Base-by-base conservation (phyloP, 306 rosid species). In the Cicer cuneatum region DNA sequence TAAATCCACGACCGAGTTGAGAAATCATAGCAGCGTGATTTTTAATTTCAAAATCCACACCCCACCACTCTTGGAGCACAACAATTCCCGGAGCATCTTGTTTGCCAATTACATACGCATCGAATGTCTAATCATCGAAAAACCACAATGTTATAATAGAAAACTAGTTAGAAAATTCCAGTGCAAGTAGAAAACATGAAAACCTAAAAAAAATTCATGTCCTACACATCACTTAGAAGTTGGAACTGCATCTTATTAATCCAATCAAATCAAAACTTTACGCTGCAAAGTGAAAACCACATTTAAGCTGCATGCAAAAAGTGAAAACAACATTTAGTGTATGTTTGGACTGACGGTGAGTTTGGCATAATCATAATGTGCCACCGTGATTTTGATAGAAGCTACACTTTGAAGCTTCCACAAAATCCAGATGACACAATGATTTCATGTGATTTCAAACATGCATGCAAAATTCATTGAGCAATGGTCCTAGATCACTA, bases 61-160 rank as follows among this genome's bases (percentile, higher is more conserved):
- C 98, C 96, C 98, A 92, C 98, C 98, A 92, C 79, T 92, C 98
- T 72, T 92, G 98, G 57, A 92, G 86, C 77, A 92, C 96, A 69
- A 90, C 94, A 63, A 90, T 90, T 66, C 96, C 98, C 15, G 98
- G 98, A 80, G 92, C 94, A 59, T 85, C 88, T 8, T 89, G 87
- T 86, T 85, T 89, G 57, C 98, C 96, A 38, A 92, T 84, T 40
- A 90, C 87, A 85, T 90, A 92, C 10, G 89, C 96, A 82, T 90
- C 90, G 69, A 92, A 92, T 73, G 85, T 69, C 98, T 92, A 87
- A 40, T 18, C 81, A 84, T 53, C 49, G 7, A 61, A 45, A 45
- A 82, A 54, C 52, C 51, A 8, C 60, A 46, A 40, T 11, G 37
- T 37, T 57, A 43, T 35, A 70, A 46, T 40, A 48, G 14, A 71